Conservation (phyloP, 495 filamentous ascomycete genomes). For the Annulohypoxylon bovei region DNA sequence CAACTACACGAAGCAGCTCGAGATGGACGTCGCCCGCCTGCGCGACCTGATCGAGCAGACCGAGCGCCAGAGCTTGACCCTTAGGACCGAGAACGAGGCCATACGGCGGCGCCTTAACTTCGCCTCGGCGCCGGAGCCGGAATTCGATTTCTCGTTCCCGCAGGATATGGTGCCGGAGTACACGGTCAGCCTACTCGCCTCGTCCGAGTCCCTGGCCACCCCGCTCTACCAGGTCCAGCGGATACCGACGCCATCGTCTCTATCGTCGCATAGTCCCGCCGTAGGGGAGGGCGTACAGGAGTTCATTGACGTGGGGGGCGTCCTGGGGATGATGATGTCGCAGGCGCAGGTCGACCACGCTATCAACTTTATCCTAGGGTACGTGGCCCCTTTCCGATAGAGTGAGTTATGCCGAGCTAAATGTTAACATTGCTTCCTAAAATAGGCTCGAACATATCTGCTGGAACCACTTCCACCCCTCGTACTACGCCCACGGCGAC, state of each 20-base stretch:
- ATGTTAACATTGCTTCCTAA: neutral
- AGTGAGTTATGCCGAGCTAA: neutral
- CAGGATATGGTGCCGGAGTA: constrained; percentile 27
- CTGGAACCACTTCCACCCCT: constrained; percentile 56
- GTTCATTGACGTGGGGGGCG: neutral
- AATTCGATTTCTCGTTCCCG: neutral
- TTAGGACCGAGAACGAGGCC: constrained; percentile 53
- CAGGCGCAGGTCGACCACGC: constrained; percentile 53
- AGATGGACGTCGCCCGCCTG: constrained; percentile 56
- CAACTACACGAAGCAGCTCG: constrained; percentile 61
- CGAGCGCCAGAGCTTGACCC: constrained; percentile 39
- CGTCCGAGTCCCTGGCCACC: constrained; percentile 40
- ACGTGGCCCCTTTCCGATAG: constrained; percentile 18
- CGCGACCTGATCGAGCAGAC: constrained; percentile 55
- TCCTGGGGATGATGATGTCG: constrained; percentile 21
- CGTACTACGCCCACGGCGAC: constrained; percentile 40
- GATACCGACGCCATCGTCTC: constrained; percentile 11
- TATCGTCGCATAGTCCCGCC: constrained; percentile 2
- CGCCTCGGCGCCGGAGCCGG: neutral
- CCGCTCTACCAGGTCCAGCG: constrained; percentile 46
- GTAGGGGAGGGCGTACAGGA: constrained; percentile 5
- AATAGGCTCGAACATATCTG: constrained; percentile 61
- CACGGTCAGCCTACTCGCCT: constrained; percentile 48
- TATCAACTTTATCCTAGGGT: constrained; percentile 64
- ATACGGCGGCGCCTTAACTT: constrained; percentile 25